These are phyloP conservation scores for Petunia secreta DNA, from an alignment of 257 asterid genomes.

Conservation along the genomic window DNA sequence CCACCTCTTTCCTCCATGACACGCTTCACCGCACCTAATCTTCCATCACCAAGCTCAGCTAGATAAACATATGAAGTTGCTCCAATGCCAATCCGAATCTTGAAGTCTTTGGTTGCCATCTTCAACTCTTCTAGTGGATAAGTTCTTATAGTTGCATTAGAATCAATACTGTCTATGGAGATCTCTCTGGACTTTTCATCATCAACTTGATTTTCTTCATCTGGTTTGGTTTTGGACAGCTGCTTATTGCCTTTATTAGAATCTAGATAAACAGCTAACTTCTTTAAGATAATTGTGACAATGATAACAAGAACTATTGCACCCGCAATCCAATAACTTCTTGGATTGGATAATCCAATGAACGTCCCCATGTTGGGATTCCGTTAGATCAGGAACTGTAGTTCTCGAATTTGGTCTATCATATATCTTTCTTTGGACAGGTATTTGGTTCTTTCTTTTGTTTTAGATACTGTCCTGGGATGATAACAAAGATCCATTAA, in stretches of 20 bases:
- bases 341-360: conserved; percentile 52
- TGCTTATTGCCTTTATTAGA: conserved; percentile 18
- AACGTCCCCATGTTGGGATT: conserved; percentile 49
- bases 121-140: conserved; percentile 64
- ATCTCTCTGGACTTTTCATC: conserved; percentile 31
- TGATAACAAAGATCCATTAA: conserved; percentile 45
- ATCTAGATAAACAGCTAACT: conserved; percentile 39
- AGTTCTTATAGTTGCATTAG: conserved; percentile 47
- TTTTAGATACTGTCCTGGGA: conserved; percentile 24
- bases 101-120: conserved; percentile 64
- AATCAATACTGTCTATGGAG: not conserved
- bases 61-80: conserved; percentile 75
- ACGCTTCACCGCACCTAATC: conserved; percentile 71
- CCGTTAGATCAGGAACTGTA: conserved; percentile 19
- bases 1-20: conserved; percentile 80
- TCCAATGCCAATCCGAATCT: conserved; percentile 65
- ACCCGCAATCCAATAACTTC: conserved; percentile 55
- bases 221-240: conserved; percentile 25
- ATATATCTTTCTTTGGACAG: not conserved
- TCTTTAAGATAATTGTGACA: conserved; percentile 49
- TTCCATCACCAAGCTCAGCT: conserved; percentile 69
- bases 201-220: conserved; percentile 25
- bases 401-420: conserved; percentile 20
- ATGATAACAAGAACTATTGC: conserved; percentile 54
- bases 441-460: conserved; percentile 35